Conservation (phyloP, 129 eudicot genomes). For the Pseudognaphalium luteoalbum region DNA sequence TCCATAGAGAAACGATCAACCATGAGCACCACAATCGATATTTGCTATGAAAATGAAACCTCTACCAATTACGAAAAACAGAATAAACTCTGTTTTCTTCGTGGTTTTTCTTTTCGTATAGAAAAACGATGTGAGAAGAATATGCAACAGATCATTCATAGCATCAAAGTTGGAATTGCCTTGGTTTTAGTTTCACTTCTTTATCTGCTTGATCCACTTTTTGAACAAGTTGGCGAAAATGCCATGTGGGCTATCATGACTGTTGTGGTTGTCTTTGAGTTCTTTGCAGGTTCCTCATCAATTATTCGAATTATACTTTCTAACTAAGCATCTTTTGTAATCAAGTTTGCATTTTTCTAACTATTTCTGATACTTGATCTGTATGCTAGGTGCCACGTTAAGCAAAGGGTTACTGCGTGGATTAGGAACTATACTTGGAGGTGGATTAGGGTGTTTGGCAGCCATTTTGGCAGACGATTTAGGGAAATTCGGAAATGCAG, state of each 20-base stretch:
- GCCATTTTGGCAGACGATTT: slow-evolving; percentile 59
- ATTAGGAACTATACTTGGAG: slow-evolving; percentile 73
- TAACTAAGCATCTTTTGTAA: slow-evolving; percentile 3
- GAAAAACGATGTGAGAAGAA: slow-evolving; percentile 30
- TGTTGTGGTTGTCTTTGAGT: slow-evolving; percentile 82
- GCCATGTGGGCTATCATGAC: slow-evolving; percentile 98
- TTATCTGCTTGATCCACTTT: slow-evolving; percentile 66
- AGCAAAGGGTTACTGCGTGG: slow-evolving; percentile 84
- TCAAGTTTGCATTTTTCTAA: not conserved
- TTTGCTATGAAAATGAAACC: slow-evolving; percentile 36
- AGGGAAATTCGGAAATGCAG: slow-evolving; percentile 58
- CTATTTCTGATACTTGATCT: not conserved
- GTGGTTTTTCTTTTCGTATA: slow-evolving; percentile 30
- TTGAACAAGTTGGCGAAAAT: slow-evolving; percentile 74
- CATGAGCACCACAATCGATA: slow-evolving; percentile 46
- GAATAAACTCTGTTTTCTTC: slow-evolving; percentile 22
- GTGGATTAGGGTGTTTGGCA: slow-evolving; percentile 76
- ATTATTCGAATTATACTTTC: not conserved
- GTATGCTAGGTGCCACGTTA: slow-evolving; percentile 70
- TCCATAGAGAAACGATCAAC: slow-evolving; percentile 15
- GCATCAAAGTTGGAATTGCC: slow-evolving; percentile 76
- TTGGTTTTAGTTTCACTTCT: slow-evolving; percentile 78
- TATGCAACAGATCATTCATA: slow-evolving; percentile 47
- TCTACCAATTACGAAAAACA: slow-evolving; percentile 34
- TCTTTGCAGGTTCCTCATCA: slow-evolving; percentile 60